Percentiles rank a stretch among this genome's conserved stretches.
Conservation (phyloP, 1,139 yeast species). For the Taphrina populina region DNA sequence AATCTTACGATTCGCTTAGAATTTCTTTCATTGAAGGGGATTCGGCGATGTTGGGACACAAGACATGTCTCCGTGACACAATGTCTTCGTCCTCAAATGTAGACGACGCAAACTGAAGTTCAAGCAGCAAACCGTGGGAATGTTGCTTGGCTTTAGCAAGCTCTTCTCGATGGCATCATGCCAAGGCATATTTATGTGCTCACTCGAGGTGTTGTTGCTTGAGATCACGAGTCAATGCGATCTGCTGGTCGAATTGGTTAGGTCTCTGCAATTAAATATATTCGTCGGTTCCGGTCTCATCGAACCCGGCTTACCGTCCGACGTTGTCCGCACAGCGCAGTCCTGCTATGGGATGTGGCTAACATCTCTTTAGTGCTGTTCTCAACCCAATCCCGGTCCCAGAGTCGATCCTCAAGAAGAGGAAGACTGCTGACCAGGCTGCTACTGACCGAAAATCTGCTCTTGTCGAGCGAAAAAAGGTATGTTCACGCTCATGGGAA, state of each 20-base stretch:
- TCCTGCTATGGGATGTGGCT: slow-evolving; percentile 30
- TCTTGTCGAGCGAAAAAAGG: slow-evolving; percentile 82
- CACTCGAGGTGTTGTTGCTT: slow-evolving; percentile 25
- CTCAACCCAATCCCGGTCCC: slow-evolving; percentile 55
- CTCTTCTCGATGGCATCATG: background rate
- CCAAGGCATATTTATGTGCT: background rate
- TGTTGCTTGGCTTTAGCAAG: background rate
- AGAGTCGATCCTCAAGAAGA: slow-evolving; percentile 94
- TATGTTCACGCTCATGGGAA: slow-evolving; percentile 50
- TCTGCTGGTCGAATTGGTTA: no score
- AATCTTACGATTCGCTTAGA: no score
- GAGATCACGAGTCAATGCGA: no score
- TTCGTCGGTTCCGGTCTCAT: slow-evolving; percentile 28
- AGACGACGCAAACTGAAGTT: slow-evolving; percentile 12
- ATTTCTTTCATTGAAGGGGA: no score
- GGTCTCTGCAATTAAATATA: slow-evolving; percentile 28
- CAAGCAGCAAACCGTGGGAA: background rate
- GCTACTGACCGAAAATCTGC: slow-evolving; percentile 88
- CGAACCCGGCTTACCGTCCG: slow-evolving; percentile 9
- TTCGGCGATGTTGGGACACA: slow-evolving; percentile 21
- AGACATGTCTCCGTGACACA: slow-evolving; percentile 3
- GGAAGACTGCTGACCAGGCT: slow-evolving; percentile 60
- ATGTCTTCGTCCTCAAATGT: slow-evolving; percentile 23
- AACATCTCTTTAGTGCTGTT: slow-evolving; percentile 39
- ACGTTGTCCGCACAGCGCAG: slow-evolving; percentile 8